Evolutionary conservation across 2,329 filamentous ascomycete genomes (phyloP).

Genomic region (Chaetomiaceae sp.): DNA sequence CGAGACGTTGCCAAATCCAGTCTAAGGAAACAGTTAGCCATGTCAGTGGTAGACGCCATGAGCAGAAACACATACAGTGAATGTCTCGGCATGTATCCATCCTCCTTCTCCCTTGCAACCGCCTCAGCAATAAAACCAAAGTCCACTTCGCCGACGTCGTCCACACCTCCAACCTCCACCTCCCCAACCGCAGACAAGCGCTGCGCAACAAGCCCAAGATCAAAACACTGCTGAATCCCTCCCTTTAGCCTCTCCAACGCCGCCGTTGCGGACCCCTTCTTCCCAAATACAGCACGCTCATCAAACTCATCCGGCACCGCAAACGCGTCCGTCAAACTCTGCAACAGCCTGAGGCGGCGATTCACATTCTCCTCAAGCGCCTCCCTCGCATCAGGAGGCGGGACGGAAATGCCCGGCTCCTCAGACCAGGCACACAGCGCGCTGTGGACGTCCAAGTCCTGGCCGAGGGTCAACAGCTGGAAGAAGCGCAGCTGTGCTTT

Average conservation of each 20-base stretch:
- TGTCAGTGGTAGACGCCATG: not conserved
- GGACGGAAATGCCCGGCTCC: conserved; percentile 4
- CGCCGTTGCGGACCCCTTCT: not conserved
- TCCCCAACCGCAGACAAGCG: not conserved
- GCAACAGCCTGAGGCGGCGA: conserved; percentile 15
- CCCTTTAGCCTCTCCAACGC: not conserved
- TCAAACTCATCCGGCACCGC: conserved; percentile 39
- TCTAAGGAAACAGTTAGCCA: conserved; percentile 10
- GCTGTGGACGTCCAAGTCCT: conserved; percentile 21
- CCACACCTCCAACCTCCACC: not conserved
- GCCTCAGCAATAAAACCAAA: conserved; percentile 13
- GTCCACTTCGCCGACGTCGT: not conserved
- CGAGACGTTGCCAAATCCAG: conserved; percentile 17
- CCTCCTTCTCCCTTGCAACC: conserved; percentile 13
- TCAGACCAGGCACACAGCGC: conserved; percentile 26
- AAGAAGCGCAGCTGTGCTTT: conserved; percentile 22
- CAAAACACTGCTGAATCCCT: not conserved
- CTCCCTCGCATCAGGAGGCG: conserved; percentile 11
- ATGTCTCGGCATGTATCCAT: conserved; percentile 22
- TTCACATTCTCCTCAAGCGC: not conserved
- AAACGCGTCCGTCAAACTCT: conserved; percentile 28
- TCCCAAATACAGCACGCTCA: conserved; percentile 23
- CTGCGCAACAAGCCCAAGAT: conserved; percentile 12
- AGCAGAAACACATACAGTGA: conserved; percentile 16
- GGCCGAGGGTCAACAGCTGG: conserved; percentile 23